phyloP scores from a whole-genome alignment of 1,284 basidiomycete species.

The Puccinia brachypodii region DNA sequence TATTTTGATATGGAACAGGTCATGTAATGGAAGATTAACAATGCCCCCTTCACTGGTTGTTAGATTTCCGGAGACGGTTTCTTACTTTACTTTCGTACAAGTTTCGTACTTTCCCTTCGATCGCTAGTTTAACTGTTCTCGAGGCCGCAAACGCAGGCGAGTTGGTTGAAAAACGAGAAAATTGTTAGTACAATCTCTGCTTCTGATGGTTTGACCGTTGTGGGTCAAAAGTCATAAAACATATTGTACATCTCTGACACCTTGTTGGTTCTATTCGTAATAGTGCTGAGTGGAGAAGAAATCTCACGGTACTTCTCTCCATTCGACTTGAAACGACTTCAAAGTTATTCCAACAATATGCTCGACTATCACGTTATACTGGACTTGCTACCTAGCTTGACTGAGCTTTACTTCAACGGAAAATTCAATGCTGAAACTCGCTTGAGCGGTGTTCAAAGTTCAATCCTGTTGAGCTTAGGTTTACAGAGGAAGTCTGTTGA shows the following conservation, averaged over 20 bases:
- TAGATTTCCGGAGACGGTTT: constrained; percentile 91
- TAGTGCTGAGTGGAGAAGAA: constrained; percentile 62
- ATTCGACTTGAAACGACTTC: constrained; percentile 92
- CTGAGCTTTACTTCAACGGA: constrained; percentile 79
- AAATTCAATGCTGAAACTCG: constrained; percentile 65
- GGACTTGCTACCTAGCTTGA: constrained; percentile 80
- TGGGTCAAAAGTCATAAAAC: neutral
- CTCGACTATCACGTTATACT: constrained; percentile 95
- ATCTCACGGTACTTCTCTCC: constrained; percentile 75
- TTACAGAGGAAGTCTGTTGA: constrained; percentile 88
- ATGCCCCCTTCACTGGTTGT: neutral
- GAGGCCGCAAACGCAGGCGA: constrained; percentile 75
- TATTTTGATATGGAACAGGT: neutral
- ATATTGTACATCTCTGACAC: neutral
- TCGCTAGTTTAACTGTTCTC: constrained; percentile 80
- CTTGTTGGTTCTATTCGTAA: neutral
- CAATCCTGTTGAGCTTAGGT: constrained; percentile 81
- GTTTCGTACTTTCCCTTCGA: constrained; percentile 87
- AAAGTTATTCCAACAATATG: constrained; percentile 93
- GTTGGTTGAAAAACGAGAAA: constrained; percentile 37
- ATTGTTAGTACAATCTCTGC: constrained; percentile 17
- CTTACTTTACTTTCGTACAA: constrained; percentile 85
- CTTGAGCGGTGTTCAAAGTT: constrained; percentile 77
- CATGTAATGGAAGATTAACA: neutral
- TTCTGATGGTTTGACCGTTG: neutral